Conservation (phyloP, 192 early-diverging fungal species). For the Coemansia javaensis region DNA sequence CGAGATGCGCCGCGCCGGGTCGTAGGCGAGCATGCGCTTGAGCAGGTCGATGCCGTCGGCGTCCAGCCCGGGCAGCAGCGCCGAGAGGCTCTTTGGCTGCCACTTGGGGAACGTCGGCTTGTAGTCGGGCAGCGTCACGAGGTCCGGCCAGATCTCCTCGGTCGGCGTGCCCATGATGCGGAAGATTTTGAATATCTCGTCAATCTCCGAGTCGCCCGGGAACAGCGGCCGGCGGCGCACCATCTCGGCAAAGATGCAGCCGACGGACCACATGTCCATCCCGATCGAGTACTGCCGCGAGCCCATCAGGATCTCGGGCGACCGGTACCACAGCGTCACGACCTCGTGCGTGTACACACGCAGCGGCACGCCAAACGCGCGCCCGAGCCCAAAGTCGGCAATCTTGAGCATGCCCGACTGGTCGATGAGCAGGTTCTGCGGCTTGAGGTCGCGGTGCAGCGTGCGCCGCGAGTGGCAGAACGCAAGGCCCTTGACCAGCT, state of each 20-base stretch:
- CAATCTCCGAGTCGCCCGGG: conserved; percentile 74
- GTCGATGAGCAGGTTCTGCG: conserved; percentile 74
- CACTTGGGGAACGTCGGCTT: too few relatives aligned
- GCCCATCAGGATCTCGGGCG: conserved; percentile 90
- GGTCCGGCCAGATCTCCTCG: conserved; percentile 72
- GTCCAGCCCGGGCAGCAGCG: too few relatives aligned
- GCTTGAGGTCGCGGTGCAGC: conserved; percentile 92
- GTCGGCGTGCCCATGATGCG: conserved; percentile 83
- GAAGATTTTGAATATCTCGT: conserved; percentile 81
- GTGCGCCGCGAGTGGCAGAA: conserved; percentile 93
- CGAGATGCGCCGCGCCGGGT: conserved; percentile 82
- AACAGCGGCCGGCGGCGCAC: conserved; percentile 78
- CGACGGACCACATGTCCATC: conserved; percentile 95
- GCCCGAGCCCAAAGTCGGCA: conserved; percentile 95
- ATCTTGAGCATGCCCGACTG: conserved; percentile 81
- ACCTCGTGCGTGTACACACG: conserved; percentile 85
- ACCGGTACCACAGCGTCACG: conserved; percentile 95
- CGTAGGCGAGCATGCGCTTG: conserved; percentile 67
- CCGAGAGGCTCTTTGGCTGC: too few relatives aligned
- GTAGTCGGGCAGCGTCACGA: conserved; percentile 59
- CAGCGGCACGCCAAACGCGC: conserved; percentile 76
- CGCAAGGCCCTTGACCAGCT: conserved; percentile 78
- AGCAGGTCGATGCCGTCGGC: conserved; percentile 78
- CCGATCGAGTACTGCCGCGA: conserved; percentile 77
- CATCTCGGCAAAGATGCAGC: conserved; percentile 96